Conservation (phyloP, 352 stramenopile genomes). For the Phytophthora constricta region DNA sequence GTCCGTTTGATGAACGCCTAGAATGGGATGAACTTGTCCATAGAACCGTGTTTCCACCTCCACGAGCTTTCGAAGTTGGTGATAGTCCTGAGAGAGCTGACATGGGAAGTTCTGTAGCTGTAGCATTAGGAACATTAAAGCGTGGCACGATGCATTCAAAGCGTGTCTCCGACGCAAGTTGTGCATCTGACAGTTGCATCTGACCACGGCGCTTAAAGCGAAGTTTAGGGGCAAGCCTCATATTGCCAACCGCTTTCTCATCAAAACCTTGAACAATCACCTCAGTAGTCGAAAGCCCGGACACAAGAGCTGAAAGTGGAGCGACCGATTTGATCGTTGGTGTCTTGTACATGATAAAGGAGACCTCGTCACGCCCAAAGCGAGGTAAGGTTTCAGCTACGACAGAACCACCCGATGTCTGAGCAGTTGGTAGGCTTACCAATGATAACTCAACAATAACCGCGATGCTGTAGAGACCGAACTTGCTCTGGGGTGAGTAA, state of each 20-base stretch:
- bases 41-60: neutral
- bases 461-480: constrained; percentile 72
- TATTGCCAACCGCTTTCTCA: constrained; percentile 47
- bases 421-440: constrained; percentile 3
- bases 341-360: constrained; percentile 75
- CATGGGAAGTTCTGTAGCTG: constrained; percentile 39
- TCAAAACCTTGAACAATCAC: constrained; percentile 71
- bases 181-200: constrained; percentile 73
- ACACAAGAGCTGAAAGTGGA: constrained; percentile 49
- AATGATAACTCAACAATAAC: constrained; percentile 63
- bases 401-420: neutral
- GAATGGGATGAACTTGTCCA: constrained; percentile 9
- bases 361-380: constrained; percentile 71
- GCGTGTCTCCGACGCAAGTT: constrained; percentile 49
- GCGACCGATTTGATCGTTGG: constrained; percentile 62
- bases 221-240: constrained; percentile 55
- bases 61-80: constrained; percentile 14
- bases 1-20: neutral
- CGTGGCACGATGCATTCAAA: constrained; percentile 62
- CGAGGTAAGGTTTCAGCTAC: constrained; percentile 16
- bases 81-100: constrained; percentile 18
- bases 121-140: constrained; percentile 63
- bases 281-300: constrained; percentile 54
- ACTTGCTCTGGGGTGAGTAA: constrained; percentile 79
- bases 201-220: constrained; percentile 73